Evolutionary conservation across 106 monocot species (phyloP), one percentile per base, ranked within the genome.

Genomic region (Dioscorea alata): DNA sequence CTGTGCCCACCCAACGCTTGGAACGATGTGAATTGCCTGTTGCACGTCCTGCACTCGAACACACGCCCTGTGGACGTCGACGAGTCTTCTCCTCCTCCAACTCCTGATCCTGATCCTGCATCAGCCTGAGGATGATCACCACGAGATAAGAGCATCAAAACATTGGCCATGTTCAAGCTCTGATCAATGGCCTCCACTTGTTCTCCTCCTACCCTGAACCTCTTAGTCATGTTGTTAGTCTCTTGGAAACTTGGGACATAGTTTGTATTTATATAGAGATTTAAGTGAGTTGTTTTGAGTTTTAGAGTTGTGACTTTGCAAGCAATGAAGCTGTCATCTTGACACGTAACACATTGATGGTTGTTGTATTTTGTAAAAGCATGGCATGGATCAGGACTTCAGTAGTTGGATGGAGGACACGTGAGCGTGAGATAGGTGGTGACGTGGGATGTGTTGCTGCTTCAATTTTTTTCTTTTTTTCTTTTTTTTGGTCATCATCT

Each of bases 1-100:
- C 85, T 78, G 78, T 85, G 85, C 31, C 85, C 85, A 50, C 85
- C 85, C 28, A 85, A 78, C 13, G 85, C 85, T 25, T 85, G 85
- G 81, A 81, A 85, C 8, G 66, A 66, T 2, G 49, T 34, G 61
- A 76, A 76, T 33, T 42, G 59, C 15, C 75, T 61, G 69, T 61
- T 52, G 23, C 75, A 76, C 17, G 75, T 76, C 69, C 69, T 76
- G 54, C 75, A 66, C 66, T 66, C 66, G 49, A 66, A 66, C 66
- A 49, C 19, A 2, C 10, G n/a, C 49, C 42, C 42, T 4, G 66
- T 50, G 12, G 66, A 66, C 48, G 66, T 42, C 64, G n/a, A 17
- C n/a, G 19, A 2, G n/a, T n/a, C 23, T 2, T 1, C 23, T 18
- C 22, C 54, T 4, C 19, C 13, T 54, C 54, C 54, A 2, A 4